Evolutionary conservation across 2,329 filamentous ascomycete species (phyloP).

Genomic region (Mycosphaerella sp.): DNA sequence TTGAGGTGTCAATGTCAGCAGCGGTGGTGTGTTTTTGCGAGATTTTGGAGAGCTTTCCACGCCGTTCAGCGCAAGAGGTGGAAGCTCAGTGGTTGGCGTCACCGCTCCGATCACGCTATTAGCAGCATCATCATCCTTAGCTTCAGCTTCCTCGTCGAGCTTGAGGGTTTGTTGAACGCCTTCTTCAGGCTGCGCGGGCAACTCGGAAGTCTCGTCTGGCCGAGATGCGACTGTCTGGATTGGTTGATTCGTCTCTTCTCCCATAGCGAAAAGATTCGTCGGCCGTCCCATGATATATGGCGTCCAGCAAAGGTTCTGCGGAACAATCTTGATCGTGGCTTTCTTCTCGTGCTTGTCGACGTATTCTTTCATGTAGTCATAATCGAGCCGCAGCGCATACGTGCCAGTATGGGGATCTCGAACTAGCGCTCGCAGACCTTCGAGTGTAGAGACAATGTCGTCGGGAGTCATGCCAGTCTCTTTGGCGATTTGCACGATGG

Average conservation of each 20-base stretch:
- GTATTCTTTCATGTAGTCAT: conserved; percentile 78
- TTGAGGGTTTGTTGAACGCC: conserved; percentile 37
- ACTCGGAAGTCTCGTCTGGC: conserved; percentile 57
- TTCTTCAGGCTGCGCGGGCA: conserved; percentile 39
- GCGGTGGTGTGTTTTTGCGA: conserved; percentile 25
- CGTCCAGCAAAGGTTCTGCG: conserved; percentile 81
- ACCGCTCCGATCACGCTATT: conserved; percentile 1
- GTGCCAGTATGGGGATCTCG: conserved; percentile 80
- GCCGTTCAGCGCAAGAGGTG: conserved; percentile 20
- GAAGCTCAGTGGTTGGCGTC: conserved; percentile 21
- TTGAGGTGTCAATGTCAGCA: conserved; percentile 28
- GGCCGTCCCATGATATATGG: conserved; percentile 89
- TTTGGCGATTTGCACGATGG: conserved; percentile 65
- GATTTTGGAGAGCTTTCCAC: conserved; percentile 16
- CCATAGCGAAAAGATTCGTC: conserved; percentile 34
- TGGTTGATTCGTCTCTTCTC: conserved; percentile 34
- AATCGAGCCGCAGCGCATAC: conserved; percentile 84
- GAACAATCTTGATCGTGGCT: conserved; percentile 76
- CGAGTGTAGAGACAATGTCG: conserved; percentile 89
- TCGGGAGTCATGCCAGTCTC: conserved; percentile 93
- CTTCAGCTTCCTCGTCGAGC: conserved; percentile 9
- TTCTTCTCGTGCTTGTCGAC: conserved; percentile 85
- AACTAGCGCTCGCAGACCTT: conserved; percentile 82
- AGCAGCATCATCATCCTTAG: conserved; percentile 14
- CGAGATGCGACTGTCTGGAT: conserved; percentile 81